Percentiles rank a stretch among this genome's conserved stretches.
Evolutionary conservation across 1,284 basidiomycete genomes (phyloP).

Genomic region (Austroboletus rostrupii): DNA sequence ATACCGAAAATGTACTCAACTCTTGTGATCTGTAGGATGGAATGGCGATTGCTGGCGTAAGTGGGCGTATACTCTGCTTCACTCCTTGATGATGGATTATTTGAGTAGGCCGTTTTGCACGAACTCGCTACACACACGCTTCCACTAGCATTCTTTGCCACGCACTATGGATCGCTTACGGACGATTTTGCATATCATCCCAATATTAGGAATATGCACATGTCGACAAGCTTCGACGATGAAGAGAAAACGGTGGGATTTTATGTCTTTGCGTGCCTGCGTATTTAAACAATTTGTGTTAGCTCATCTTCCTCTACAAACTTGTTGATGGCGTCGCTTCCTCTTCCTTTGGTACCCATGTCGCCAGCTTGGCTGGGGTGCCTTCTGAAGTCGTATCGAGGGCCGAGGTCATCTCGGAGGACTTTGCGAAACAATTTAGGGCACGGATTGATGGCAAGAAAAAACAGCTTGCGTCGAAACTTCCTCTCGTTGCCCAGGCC

Average conservation of each 20-base stretch:
- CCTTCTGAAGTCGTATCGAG: conserved; percentile 78
- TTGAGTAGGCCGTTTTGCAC: conserved; percentile 77
- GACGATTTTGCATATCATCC: conserved; percentile 89
- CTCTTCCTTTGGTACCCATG: conserved; percentile 91
- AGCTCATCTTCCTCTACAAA: conserved; percentile 93
- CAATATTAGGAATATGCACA: conserved; percentile 90
- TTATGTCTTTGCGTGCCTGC: neutral
- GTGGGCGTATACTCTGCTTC: conserved; percentile 19
- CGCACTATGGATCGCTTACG: conserved; percentile 84
- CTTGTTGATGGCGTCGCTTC: conserved; percentile 85
- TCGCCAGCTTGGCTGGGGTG: conserved; percentile 84
- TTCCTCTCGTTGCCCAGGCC: conserved; percentile 79
- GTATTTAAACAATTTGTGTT: neutral
- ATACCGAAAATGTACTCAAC: conserved; percentile 19
- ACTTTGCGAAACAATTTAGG: conserved; percentile 85
- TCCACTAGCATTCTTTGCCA: conserved; percentile 82
- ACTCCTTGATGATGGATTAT: conserved; percentile 7
- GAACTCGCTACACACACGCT: conserved; percentile 88
- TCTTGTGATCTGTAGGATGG: conserved; percentile 61
- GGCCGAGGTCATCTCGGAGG: conserved; percentile 81
- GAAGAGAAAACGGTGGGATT: conserved; percentile 72
- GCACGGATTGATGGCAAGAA: conserved; percentile 67
- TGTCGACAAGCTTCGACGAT: conserved; percentile 90
- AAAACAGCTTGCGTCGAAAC: conserved; percentile 46
- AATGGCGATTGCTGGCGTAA: conserved; percentile 88